Evolutionary conservation across 306 rosid species (phyloP).

Genomic region (Erythrophleum fordii): DNA sequence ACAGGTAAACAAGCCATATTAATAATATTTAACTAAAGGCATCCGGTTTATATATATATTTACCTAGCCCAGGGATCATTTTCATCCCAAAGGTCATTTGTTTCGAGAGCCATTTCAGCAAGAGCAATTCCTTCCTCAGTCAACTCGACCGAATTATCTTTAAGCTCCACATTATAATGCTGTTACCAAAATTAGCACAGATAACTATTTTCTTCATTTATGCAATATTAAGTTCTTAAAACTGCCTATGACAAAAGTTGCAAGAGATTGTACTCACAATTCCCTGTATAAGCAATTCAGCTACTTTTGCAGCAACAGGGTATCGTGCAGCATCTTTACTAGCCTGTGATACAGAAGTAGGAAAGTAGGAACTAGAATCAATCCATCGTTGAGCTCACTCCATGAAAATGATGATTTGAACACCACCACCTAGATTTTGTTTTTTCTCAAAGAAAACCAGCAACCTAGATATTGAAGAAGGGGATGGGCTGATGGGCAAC

Average conservation of each 20-base stretch:
- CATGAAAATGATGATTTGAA: slow-evolving; percentile 35
- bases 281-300: slow-evolving; percentile 78
- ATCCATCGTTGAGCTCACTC: slow-evolving; percentile 12
- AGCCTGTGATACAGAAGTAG: slow-evolving; percentile 67
- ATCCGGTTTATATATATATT: slow-evolving; percentile 33
- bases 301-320: slow-evolving; percentile 98
- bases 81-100: slow-evolving; percentile 97
- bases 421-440: slow-evolving; percentile 1
- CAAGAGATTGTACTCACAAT: slow-evolving; percentile 62
- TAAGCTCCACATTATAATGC: slow-evolving; percentile 92
- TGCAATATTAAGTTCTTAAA: slow-evolving; percentile 14
- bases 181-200: slow-evolving; percentile 45
- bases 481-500: slow-evolving; percentile 16
- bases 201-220: slow-evolving; percentile 33
- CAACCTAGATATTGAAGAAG: slow-evolving; percentile 20
- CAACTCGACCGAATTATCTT: slow-evolving; percentile 91
- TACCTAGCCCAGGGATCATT: slow-evolving; percentile 99
- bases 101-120: slow-evolving; percentile 96
- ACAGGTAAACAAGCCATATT: slow-evolving; percentile 29
- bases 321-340: slow-evolving; percentile 92
- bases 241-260: slow-evolving; percentile 32
- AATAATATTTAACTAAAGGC: slow-evolving; percentile 32
- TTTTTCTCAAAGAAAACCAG: background rate
- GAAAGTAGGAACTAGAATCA: slow-evolving; percentile 42
- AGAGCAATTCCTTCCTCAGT: slow-evolving; percentile 96